These are phyloP conservation scores for Metschnikowia henanensis DNA, from an alignment of 805 yeast genomes.

Conservation along the genomic window DNA sequence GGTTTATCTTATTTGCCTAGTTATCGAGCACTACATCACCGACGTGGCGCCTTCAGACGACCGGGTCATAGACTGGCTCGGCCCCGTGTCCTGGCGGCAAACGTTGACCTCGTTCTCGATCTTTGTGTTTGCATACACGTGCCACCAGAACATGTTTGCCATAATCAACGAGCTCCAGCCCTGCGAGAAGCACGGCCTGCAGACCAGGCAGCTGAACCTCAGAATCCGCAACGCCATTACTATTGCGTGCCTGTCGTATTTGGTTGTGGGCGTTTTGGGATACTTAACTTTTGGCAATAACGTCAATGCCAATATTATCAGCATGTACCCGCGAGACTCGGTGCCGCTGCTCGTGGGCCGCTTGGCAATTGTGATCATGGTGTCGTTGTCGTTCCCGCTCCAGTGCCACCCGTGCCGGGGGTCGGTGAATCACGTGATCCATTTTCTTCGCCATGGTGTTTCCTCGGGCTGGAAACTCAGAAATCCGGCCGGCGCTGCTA, in stretches of 20 bases:
- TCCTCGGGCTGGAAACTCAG: conserved; percentile 24
- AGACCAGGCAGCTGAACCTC: conserved; percentile 48
- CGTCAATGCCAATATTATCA: conserved; percentile 69
- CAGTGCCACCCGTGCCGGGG: conserved; percentile 82
- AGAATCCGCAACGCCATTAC: conserved; percentile 53
- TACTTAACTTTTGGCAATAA: conserved; percentile 82
- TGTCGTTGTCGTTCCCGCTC: conserved; percentile 72
- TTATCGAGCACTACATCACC: conserved; percentile 47
- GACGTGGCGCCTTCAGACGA: conserved; percentile 7
- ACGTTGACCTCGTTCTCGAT: conserved; percentile 68
- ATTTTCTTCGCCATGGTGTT: conserved; percentile 44
- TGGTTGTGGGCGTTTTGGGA: conserved; percentile 65
- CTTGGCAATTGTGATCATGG: conserved; percentile 66
- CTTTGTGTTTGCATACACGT: conserved; percentile 77
- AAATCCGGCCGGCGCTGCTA: conserved; percentile 13
- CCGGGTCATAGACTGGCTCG: conserved; percentile 28
- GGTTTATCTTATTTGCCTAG: conserved; percentile 57
- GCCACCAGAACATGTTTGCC: conserved; percentile 79
- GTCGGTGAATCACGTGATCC: conserved; percentile 63
- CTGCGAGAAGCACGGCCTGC: conserved; percentile 35
- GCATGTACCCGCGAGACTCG: conserved; percentile 60
- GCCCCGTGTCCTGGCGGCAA: conserved; percentile 40
- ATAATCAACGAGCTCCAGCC: conserved; percentile 64
- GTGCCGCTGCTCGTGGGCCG: conserved; percentile 54
- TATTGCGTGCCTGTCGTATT: conserved; percentile 57